Evolutionary conservation across 148 eudicot genomes (phyloP).

Genomic region (Vaccinium vitisidaea): DNA sequence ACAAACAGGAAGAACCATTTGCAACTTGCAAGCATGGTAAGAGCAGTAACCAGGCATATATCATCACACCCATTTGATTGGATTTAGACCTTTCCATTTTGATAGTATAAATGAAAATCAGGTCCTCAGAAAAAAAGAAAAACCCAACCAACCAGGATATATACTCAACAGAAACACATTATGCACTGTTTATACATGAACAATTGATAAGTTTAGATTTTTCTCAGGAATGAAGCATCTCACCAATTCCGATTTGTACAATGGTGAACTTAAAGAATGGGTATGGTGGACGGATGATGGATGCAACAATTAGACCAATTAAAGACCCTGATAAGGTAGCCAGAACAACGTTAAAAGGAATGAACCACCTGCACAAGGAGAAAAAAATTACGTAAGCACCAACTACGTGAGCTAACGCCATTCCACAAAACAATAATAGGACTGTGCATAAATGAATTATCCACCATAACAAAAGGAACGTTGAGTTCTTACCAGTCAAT

Average conservation of each 20-base stretch:
- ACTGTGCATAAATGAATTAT: background rate
- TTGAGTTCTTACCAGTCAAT: constrained; percentile 59
- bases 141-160: background rate
- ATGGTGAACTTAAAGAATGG: constrained; percentile 91
- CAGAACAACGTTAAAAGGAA: constrained; percentile 78
- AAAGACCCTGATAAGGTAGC: constrained; percentile 77
- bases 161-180: background rate
- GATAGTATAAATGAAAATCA: constrained; percentile 3
- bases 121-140: background rate
- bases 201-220: background rate
- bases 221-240: constrained; percentile 1
- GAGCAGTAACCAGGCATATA: background rate
- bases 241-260: constrained; percentile 89
- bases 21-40: background rate
- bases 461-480: background rate
- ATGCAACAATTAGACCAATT: constrained; percentile 74
- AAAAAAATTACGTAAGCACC: background rate
- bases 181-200: no score
- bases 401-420: background rate
- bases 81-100: background rate
- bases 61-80: background rate
- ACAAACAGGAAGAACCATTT: background rate
- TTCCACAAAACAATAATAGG: background rate
- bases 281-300: constrained; percentile 73
- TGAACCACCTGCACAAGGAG: constrained; percentile 83